A percentile compares a stretch with the other conserved stretches of the same genome.
These are phyloP conservation scores for Citrus inodora DNA, from an alignment of 345 rosid genomes.

Conservation along the genomic window DNA sequence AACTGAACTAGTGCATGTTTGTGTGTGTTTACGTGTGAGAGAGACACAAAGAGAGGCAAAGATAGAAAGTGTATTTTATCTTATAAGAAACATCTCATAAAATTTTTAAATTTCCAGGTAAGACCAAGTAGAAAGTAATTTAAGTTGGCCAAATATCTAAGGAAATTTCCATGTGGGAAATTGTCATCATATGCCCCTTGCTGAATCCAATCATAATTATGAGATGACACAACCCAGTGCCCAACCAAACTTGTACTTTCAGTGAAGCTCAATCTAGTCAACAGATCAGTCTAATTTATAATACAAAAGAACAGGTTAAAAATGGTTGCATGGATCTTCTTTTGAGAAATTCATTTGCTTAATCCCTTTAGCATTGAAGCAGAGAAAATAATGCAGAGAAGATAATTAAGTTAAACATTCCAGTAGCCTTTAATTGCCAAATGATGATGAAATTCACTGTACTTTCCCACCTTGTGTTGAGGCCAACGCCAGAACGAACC, in stretches of 20 bases:
- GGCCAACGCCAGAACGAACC: conserved; percentile 93
- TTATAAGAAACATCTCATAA: too few relatives aligned
- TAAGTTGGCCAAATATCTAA: background rate
- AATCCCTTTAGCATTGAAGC: background rate
- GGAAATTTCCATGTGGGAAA: background rate
- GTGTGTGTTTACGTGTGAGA: background rate
- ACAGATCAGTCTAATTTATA: background rate
- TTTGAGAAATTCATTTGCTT: background rate
- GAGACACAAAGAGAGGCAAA: background rate
- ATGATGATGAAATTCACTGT: background rate
- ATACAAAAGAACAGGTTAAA: background rate
- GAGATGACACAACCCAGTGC: background rate
- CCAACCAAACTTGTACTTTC: background rate
- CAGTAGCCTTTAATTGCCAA: background rate
- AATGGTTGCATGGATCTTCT: background rate
- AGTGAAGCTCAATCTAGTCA: background rate
- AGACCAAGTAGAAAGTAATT: background rate
- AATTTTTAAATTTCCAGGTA: too few relatives aligned
- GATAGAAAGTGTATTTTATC: background rate
- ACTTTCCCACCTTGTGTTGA: conserved; percentile 79
- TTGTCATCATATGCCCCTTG: background rate
- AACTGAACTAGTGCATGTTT: background rate
- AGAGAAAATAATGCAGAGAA: background rate
- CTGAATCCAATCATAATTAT: background rate
- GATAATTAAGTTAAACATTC: background rate